Conservation (phyloP, 768 basidiomycete genomes). For the Kwoniella botswanensis region DNA sequence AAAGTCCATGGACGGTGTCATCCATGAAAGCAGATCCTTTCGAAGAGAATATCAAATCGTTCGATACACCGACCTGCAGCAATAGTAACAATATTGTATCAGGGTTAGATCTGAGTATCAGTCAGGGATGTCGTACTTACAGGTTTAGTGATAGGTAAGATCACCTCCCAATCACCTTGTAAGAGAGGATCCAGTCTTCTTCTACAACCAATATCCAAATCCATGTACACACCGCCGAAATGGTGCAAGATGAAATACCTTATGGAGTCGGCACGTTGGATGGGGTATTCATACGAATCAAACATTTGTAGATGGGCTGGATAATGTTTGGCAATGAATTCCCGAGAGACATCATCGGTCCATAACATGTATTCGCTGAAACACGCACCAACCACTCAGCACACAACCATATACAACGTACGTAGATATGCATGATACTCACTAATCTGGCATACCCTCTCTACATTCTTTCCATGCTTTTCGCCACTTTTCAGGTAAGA, state of each 20-base stretch:
- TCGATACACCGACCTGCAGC: conserved; percentile 80
- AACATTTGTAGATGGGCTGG: conserved; percentile 93
- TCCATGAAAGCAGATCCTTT: conserved; percentile 85
- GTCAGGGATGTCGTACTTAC: conserved; percentile 31
- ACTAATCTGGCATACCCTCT: conserved; percentile 96
- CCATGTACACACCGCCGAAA: conserved; percentile 93
- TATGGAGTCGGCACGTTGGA: conserved; percentile 95
- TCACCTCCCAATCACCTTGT: conserved; percentile 72
- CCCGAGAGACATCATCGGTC: conserved; percentile 88
- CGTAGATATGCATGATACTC: conserved; percentile 58
- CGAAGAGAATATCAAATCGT: conserved; percentile 93
- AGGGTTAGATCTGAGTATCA: neutral
- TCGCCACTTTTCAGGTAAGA: conserved; percentile 80
- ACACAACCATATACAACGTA: conserved; percentile 8
- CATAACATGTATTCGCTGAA: conserved; percentile 92
- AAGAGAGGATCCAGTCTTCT: conserved; percentile 85
- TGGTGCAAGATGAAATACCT: conserved; percentile 97
- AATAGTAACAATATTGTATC: neutral
- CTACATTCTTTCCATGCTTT: conserved; percentile 80
- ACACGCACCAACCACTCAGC: conserved; percentile 24
- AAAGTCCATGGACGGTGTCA: conserved; percentile 88
- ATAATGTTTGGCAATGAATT: conserved; percentile 86
- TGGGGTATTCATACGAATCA: conserved; percentile 85
- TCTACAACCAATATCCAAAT: conserved; percentile 93
- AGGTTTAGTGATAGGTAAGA: conserved; percentile 93